Percentiles rank a stretch among this genome's conserved stretches.
phyloP scores from a whole-genome alignment of 2,329 filamentous ascomycete genomes.

The Pyricularia sp. region DNA sequence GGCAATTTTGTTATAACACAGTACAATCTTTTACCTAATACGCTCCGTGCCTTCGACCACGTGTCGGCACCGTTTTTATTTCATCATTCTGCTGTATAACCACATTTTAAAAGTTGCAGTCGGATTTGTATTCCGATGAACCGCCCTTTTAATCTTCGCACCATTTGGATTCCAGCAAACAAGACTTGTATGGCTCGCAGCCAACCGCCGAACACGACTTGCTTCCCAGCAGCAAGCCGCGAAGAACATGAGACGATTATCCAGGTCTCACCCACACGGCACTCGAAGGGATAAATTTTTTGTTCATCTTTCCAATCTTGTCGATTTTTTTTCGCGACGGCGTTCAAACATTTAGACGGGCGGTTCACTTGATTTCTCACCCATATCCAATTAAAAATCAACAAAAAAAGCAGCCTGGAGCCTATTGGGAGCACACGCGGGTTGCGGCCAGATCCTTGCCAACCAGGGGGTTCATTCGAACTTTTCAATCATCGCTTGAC shows the following conservation, averaged over 20 bases:
- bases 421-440: neutral
- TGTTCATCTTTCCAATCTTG: conserved; percentile 13
- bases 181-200: conserved; percentile 18
- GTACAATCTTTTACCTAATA: neutral
- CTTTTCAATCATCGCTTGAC: conserved; percentile 5
- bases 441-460: neutral
- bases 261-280: neutral
- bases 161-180: neutral
- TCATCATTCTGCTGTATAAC: neutral
- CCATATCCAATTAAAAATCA: neutral
- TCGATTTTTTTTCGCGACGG: conserved; percentile 23
- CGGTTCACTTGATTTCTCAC: neutral
- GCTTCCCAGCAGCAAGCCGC: conserved; percentile 16
- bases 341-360: conserved; percentile 17
- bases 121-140: neutral
- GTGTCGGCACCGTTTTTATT: neutral
- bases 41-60: neutral
- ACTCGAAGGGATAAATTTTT: conserved; percentile 7
- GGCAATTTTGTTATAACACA: neutral
- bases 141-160: neutral
- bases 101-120: neutral
- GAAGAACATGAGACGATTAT: conserved; percentile 4
- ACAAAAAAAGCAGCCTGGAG: neutral
- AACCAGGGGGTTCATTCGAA: conserved; percentile 9
- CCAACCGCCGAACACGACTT: conserved; percentile 9